Evolutionary conservation across 1,139 yeast species (phyloP), one percentile per base, ranked within the genome.

Genomic region (Geotrichum bryndzae): DNA sequence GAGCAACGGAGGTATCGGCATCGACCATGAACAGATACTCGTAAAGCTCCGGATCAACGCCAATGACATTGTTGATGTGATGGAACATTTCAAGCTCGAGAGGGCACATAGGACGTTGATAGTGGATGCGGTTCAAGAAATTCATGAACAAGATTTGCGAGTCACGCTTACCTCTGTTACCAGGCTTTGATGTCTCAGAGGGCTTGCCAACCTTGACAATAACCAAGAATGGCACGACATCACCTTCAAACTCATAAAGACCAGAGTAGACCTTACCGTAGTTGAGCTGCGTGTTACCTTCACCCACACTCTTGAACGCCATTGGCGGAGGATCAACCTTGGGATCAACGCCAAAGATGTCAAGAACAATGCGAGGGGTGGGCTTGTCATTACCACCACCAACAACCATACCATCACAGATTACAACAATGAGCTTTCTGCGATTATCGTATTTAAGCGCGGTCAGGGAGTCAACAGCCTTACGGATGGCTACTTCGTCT

Each of bases 111-210:
- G 78, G 76, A 25, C 70, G 66, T 56, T 74, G 75, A 62, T 70
- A 72, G 55, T 77, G 80, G 2, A 77, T 77, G 11, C 75, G 71
- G 66, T 77, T 77, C 60, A 77, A 66, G 67, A 76, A 76, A 55
- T 73, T 74, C 78, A 77, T 74, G 58, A 77, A 61, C 53, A 77
- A 60, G 58, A 77, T 71, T 66, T 77, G 80, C 2, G 80, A 76
- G 66, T 77, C 80, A 57, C 80, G 77, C 66, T 77, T 77, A 35
- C 80, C 80, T 59, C 80, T 69, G 66, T 77, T 77, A 13, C 80
- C 80, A 2, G 80, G 79, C 23, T 72, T 66, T 48, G 67, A 61
- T 8, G 63, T 58, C 63, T 77, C 80, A 15, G 69, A 67, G 1
- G 76, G 76, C 46, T 73, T 68, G 4, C 80, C 80, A n/a, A 72